A percentile compares a stretch with the other conserved stretches of the same genome.
phyloP scores from a whole-genome alignment of 306 rosid species.

The Sesbania bispinosa region DNA sequence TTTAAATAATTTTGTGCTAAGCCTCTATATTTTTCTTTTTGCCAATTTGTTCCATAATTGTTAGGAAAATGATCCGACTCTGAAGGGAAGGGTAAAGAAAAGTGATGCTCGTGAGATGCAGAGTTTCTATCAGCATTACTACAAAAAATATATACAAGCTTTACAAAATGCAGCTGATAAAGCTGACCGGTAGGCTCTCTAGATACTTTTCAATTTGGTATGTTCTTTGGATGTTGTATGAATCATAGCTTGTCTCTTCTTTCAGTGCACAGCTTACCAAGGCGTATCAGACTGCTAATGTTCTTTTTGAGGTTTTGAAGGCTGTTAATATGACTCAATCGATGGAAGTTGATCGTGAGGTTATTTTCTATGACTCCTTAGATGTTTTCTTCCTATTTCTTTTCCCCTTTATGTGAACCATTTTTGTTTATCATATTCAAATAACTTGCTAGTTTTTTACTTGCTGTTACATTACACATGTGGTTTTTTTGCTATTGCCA shows the following conservation, averaged over 20 bases:
- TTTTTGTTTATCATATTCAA: not conserved
- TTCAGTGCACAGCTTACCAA: slow-evolving; percentile 90
- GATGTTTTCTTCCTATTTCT: no score
- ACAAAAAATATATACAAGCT: slow-evolving; percentile 89
- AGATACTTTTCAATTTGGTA: not conserved
- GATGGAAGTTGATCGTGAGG: slow-evolving; percentile 98
- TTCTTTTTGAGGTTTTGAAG: slow-evolving; percentile 95
- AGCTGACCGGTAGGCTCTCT: slow-evolving; percentile 70
- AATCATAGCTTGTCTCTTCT: not conserved
- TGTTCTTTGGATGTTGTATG: not conserved
- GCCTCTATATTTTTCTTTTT: not conserved
- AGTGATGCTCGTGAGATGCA: slow-evolving; percentile 99
- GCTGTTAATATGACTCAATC: slow-evolving; percentile 95
- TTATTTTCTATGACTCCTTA: slow-evolving; percentile 23
- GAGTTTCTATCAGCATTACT: slow-evolving; percentile 88
- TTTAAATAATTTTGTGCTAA: not conserved
- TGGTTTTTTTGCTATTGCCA: slow-evolving; percentile 10
- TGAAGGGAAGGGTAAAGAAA: slow-evolving; percentile 86
- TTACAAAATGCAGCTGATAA: slow-evolving; percentile 86
- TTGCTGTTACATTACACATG: not conserved
- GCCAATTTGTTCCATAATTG: not conserved
- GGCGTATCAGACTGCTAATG: slow-evolving; percentile 94
- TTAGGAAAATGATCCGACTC: slow-evolving; percentile 97
- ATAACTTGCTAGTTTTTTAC: no score
- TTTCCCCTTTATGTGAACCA: slow-evolving; percentile 13